These are phyloP conservation scores for Smittium culicis DNA, from an alignment of 371 early-diverging fungal species.

Conservation along the genomic window DNA sequence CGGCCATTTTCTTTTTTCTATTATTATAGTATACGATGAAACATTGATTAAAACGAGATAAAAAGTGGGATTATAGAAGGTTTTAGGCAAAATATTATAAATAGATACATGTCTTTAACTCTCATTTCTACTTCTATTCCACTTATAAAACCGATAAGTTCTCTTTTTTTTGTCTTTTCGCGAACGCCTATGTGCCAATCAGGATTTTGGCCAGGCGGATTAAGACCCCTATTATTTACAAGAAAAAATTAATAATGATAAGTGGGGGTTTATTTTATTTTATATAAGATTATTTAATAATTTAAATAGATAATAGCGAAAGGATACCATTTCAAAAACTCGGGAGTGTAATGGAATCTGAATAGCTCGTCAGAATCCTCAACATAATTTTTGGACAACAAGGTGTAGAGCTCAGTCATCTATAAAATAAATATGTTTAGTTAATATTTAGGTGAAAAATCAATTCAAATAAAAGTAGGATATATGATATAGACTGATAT, in stretches of 20 bases:
- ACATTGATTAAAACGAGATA: too few relatives aligned
- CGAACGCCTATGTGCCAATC: constrained; percentile 89
- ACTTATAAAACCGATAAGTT: constrained; percentile 89
- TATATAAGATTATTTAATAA: constrained; percentile 24
- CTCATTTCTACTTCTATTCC: constrained; percentile 70
- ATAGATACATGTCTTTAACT: constrained; percentile 6
- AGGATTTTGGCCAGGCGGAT: constrained; percentile 80
- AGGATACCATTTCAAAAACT: constrained; percentile 67
- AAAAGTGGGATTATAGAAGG: too few relatives aligned
- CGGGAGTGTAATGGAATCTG: constrained; percentile 86
- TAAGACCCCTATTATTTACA: constrained; percentile 42
- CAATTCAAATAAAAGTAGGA: background rate
- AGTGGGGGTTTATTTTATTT: too few relatives aligned
- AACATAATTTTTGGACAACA: constrained; percentile 83
- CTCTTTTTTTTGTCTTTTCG: constrained; percentile 39
- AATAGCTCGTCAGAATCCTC: constrained; percentile 91
- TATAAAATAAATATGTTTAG: constrained; percentile 28
- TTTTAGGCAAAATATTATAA: background rate
- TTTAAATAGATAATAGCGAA: background rate
- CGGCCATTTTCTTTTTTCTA: constrained; percentile 62
- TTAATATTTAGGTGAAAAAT: too few relatives aligned
- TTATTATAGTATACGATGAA: too few relatives aligned
- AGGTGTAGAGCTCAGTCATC: constrained; percentile 72
- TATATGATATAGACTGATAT: background rate
- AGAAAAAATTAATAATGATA: too few relatives aligned